Evolutionary conservation across 2,329 filamentous ascomycete species (phyloP).

Genomic region (Ilyonectria mors-panacis): DNA sequence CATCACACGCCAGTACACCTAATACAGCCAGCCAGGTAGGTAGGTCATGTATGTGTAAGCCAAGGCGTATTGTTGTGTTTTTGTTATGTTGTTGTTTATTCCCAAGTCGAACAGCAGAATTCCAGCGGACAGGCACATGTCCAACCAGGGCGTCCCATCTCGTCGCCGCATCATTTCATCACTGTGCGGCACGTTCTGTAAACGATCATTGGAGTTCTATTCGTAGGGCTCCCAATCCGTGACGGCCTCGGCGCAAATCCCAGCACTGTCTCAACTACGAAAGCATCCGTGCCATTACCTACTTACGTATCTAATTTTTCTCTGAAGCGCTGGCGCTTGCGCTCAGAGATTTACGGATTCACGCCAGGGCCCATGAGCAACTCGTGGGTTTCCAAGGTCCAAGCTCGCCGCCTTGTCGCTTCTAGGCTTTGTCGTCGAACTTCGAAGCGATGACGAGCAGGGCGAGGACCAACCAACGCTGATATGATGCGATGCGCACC

Average conservation of each 20-base stretch:
- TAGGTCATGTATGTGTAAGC: slow-evolving; percentile 21
- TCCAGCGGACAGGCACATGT: background rate
- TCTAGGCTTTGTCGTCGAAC: slow-evolving; percentile 14
- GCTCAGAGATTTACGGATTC: slow-evolving; percentile 5
- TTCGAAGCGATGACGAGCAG: background rate
- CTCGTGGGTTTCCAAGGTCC: slow-evolving; percentile 14
- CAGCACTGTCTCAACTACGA: slow-evolving; percentile 20
- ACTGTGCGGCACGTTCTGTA: background rate
- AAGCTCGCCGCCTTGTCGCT: slow-evolving; percentile 9
- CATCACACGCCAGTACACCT: slow-evolving; percentile 15
- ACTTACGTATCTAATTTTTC: slow-evolving; percentile 19
- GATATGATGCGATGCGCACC: slow-evolving; percentile 15
- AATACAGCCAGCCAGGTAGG: background rate
- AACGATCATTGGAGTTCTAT: background rate
- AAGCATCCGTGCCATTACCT: background rate
- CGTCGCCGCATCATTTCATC: background rate
- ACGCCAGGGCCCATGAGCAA: background rate
- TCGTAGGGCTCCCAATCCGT: background rate
- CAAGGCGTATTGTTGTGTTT: slow-evolving; percentile 1
- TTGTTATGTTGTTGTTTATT: background rate
- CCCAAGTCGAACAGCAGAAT: slow-evolving; percentile 6
- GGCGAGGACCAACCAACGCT: background rate
- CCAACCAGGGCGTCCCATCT: background rate
- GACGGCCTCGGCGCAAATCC: slow-evolving; percentile 2
- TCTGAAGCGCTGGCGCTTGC: slow-evolving; percentile 19